Evolutionary conservation across 768 basidiomycete species (phyloP), one percentile per base, ranked within the genome.

Genomic region (Calvatia gigantea): DNA sequence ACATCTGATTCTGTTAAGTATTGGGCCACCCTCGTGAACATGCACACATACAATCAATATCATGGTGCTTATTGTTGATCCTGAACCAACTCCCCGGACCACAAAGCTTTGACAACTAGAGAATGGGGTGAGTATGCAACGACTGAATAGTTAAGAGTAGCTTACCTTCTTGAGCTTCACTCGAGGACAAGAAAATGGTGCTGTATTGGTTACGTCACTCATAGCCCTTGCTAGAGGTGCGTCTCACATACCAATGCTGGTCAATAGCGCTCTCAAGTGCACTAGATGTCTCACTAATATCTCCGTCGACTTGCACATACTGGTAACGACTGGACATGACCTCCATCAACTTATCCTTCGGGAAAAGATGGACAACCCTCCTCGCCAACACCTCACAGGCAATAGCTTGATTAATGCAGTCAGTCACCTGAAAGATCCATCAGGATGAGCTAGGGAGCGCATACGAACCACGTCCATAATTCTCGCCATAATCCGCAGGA

Each of bases 181-280:
- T 84, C 0, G 91, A 94, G 8, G 92, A 92, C 38, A 95, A 69
- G 67, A 95, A 94, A 61, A 91, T 89, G 5, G 84, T 80, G 61
- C 91, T 92, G 49, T 7, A 35, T 14, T 21, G 33, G 1, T 14
- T n/a, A 49, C 23, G 54, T 33, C 29, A 37, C 15, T 42, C 21
- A 37, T 14, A 32, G 45, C 4, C 54, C 15, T 31, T 45, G 28
- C n/a, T 32, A 27, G 21, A 23, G 29, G 11, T 11, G 32, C 12
- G 33, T 9, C 19, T 12, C 65, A 35, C 60, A 19, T 63, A 93
- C 91, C 93, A 92, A 62, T 93, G 84, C 51, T 91, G 83, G 68
- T 98, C 95, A 58, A 96, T 91, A n/a, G 95, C 94, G 68, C 86
- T 73, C 67, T 98, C 95, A 39, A 97, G 74, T 6, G 89, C 87